Evolutionary conservation across 2,329 filamentous ascomycete genomes (phyloP).

Genomic region (Penicillium capsulatum): DNA sequence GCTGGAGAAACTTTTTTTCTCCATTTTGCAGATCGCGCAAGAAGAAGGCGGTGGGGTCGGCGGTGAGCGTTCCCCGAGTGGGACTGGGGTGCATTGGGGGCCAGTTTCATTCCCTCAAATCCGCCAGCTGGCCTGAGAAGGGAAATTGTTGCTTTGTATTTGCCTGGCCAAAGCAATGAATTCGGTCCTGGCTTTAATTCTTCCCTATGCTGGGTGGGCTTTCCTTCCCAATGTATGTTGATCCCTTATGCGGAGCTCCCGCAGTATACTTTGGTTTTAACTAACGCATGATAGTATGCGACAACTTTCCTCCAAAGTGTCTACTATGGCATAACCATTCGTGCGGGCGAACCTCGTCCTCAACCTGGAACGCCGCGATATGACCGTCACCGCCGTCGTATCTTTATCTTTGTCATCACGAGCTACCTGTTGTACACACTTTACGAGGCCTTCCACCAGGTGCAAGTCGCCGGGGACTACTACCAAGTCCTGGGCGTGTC

Average conservation of each 20-base stretch:
- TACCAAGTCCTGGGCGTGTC: slow-evolving; percentile 73
- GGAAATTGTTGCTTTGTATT: background rate
- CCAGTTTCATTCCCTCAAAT: background rate
- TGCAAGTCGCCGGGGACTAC: slow-evolving; percentile 68
- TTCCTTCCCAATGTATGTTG: slow-evolving; percentile 56
- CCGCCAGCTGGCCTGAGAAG: slow-evolving; percentile 3
- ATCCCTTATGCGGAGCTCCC: slow-evolving; percentile 7
- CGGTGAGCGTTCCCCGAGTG: slow-evolving; percentile 19
- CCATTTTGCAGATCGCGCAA: slow-evolving; percentile 20
- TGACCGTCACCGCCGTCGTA: slow-evolving; percentile 69
- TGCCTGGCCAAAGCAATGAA: slow-evolving; percentile 12
- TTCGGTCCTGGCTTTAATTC: slow-evolving; percentile 40
- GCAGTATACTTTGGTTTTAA: background rate
- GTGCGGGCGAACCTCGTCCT: slow-evolving; percentile 79
- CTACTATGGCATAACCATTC: slow-evolving; percentile 84
- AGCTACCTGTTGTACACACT: slow-evolving; percentile 87
- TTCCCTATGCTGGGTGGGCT: slow-evolving; percentile 59
- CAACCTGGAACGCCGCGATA: slow-evolving; percentile 63
- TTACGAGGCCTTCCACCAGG: slow-evolving; percentile 81
- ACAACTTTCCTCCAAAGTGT: slow-evolving; percentile 73
- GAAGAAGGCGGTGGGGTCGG: slow-evolving; percentile 27
- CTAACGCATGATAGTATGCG: slow-evolving; percentile 59
- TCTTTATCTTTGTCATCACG: slow-evolving; percentile 77
- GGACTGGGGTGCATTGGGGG: slow-evolving; percentile 4
- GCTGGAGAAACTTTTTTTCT: slow-evolving; percentile 31